Evolutionary conservation across 2,329 filamentous ascomycete species (phyloP), one percentile per base, ranked within the genome.

Genomic region (Diaporthe eres): DNA sequence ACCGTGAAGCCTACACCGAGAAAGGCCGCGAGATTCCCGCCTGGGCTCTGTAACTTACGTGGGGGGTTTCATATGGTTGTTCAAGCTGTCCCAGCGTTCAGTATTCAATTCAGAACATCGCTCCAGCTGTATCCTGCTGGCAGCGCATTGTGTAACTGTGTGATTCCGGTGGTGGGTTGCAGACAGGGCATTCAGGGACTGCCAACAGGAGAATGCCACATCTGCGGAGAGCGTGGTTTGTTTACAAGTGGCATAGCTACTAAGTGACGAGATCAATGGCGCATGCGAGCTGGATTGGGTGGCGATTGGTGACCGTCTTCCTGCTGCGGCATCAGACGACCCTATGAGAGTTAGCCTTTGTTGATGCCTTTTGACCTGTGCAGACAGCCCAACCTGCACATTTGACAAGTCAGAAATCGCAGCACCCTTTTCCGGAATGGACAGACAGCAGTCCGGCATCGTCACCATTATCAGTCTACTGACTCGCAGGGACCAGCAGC

Each of bases 181-280:
- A 37, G 17, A 55, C 28, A 37, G 17, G 22, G 42, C 22, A 28
- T 31, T 25, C 28, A 31, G 51, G 17, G 10, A 22, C 39, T 47
- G 55, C 74, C 71, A 74, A 74, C 44, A 31, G 68, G 61, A 42
- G 25, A 19, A 67, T 49, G 70, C 60, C 74, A 76, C 63, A 76
- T 76, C 55, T 47, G 28, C 49, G 67, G 39, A 42, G 25, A 71
- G 68, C n/a, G 37, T 34, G 42, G 15, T 25, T 17, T 44, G 39
- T 57, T 31, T 67, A 44, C 34, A 44, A 34, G 9, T 31, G 53
- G 13, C 25, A 55, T 55, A 47, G 13, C 22, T 47, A 44, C n/a
- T 19, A 39, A 44, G 28, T 49, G 53, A 71, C 10, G 31, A 25
- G 19, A 37, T 31, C 37, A 44, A 42, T 42, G 39, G 37, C n/a